Base-by-base conservation (phyloP, 768 basidiomycete species). In the Termitomyces sp. region DNA sequence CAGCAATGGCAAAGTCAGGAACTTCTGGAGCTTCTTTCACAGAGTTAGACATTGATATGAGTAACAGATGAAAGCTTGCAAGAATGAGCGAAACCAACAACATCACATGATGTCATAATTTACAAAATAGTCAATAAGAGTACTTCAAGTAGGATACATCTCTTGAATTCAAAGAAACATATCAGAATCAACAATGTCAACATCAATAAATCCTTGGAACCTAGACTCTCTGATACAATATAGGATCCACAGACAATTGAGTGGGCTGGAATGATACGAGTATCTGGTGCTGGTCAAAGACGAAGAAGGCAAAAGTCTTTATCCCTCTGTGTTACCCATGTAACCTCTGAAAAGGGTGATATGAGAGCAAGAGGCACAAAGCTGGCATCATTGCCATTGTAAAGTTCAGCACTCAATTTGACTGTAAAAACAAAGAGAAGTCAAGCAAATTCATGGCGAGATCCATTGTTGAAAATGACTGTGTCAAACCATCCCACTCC, bases 401-500 rank as follows among this genome's bases (percentile, higher is more conserved):
- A 36, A 35, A 59, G n/a, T 13, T 22, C 24, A 5, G 53, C 13
- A 3, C 8, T 18, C n/a, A 55, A n/a, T 22, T 22, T 55, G 11
- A 55, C 16, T 7, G 62, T 59, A 45, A 63, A 63, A 9, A 59
- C 28, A 24, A 48, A 56, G 15, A 59, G 13, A n/a, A 63, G 33
- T 2, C 46, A 36, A 16, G 52, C 48, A 59, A 63, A 63, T 22
- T 40, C 24, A 6, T 38, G 20, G 5, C n/a, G 16, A 16, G 35
- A 8, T 5, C 13, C n/a, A 22, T 24, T 33, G 18, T 58, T 9
- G 28, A 58, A 36, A 11, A 63, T 46, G 35, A 55, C 48, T 7
- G 28, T 52, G 28, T 63, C 53, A 51, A 38, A 55, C 36, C 58
- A 0, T 50, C 22, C 24, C n/a, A 20, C 49, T 22, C 20, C 5